These are phyloP conservation scores for Entophlyctis helioformis DNA, from an alignment of 192 early-diverging fungal species.

Conservation along the genomic window DNA sequence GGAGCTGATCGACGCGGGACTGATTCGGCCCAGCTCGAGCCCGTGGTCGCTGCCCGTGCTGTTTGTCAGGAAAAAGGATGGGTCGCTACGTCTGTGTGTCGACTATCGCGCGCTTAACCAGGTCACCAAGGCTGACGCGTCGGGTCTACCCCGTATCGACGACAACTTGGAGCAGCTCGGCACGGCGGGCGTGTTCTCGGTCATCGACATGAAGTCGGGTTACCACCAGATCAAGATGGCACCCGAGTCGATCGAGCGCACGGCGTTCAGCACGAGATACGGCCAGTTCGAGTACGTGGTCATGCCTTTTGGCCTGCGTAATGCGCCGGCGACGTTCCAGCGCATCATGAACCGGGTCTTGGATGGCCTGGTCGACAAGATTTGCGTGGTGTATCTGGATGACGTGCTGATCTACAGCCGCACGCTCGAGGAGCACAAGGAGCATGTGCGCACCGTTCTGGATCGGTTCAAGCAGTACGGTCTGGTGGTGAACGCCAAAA, in stretches of 20 bases:
- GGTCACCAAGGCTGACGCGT: constrained; percentile 23
- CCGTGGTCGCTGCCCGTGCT: constrained; percentile 28
- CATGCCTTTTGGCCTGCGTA: constrained; percentile 52
- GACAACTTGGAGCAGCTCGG: constrained; percentile 19
- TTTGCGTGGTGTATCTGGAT: constrained; percentile 16
- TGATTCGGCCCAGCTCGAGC: constrained; percentile 19
- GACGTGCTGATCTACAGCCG: constrained; percentile 33
- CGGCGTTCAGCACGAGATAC: constrained; percentile 6
- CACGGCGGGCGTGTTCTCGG: constrained; percentile 17
- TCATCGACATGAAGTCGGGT: constrained; percentile 25
- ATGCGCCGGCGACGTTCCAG: constrained; percentile 43
- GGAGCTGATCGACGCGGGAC: constrained; percentile 13
- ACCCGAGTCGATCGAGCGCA: neutral
- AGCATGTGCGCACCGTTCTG: constrained; percentile 13
- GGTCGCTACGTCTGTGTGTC: constrained; percentile 28
- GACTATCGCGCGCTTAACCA: constrained; percentile 40
- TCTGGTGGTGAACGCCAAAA: constrained; percentile 21
- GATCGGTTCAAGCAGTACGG: constrained; percentile 9
- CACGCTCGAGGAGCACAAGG: constrained; percentile 1
- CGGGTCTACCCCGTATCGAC: constrained; percentile 36
- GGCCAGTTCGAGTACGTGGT: constrained; percentile 38
- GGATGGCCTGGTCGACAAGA: constrained; percentile 2
- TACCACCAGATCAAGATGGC: constrained; percentile 26
- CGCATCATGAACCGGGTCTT: constrained; percentile 25
- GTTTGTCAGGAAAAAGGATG: constrained; percentile 31